A percentile compares a stretch with the other conserved stretches of the same genome.
phyloP scores from a whole-genome alignment of 2,329 filamentous ascomycete genomes.

The Calonectria multiphialidica region DNA sequence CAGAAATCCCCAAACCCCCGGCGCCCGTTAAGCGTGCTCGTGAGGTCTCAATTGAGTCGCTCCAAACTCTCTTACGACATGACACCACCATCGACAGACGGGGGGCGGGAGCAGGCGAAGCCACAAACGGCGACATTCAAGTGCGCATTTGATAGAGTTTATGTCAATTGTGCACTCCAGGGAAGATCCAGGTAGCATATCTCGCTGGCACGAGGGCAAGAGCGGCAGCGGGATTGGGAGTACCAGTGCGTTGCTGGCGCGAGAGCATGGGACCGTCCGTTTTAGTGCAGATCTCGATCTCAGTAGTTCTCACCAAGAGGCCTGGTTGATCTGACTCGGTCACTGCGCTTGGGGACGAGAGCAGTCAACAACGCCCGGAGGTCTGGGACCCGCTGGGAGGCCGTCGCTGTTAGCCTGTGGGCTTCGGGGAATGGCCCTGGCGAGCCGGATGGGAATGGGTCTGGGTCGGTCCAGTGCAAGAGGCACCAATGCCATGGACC shows the following conservation, averaged over 20 bases:
- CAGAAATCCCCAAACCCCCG: constrained; percentile 28
- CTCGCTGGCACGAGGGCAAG: constrained; percentile 28
- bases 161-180: constrained; percentile 16
- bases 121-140: constrained; percentile 26
- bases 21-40: constrained; percentile 30
- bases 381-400: constrained; percentile 35
- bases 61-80: constrained; percentile 32
- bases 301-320: constrained; percentile 34
- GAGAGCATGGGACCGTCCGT: constrained; percentile 34
- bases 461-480: constrained; percentile 20
- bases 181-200: constrained; percentile 23
- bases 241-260: constrained; percentile 23
- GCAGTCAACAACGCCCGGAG: constrained; percentile 27
- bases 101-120: constrained; percentile 31
- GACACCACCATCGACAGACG: constrained; percentile 37
- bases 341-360: constrained; percentile 31
- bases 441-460: constrained; percentile 21
- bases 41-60: constrained; percentile 27
- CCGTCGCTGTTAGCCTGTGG: constrained; percentile 31
- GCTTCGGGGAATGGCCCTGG: constrained; percentile 28
- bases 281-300: constrained; percentile 46
- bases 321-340: constrained; percentile 43
- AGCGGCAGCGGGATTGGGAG: constrained; percentile 33
- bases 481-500: constrained; percentile 12
- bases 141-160: constrained; percentile 22